Evolutionary conservation across 2,329 filamentous ascomycete species (phyloP), one percentile per base, ranked within the genome.

Genomic region (Fusarium sp.): DNA sequence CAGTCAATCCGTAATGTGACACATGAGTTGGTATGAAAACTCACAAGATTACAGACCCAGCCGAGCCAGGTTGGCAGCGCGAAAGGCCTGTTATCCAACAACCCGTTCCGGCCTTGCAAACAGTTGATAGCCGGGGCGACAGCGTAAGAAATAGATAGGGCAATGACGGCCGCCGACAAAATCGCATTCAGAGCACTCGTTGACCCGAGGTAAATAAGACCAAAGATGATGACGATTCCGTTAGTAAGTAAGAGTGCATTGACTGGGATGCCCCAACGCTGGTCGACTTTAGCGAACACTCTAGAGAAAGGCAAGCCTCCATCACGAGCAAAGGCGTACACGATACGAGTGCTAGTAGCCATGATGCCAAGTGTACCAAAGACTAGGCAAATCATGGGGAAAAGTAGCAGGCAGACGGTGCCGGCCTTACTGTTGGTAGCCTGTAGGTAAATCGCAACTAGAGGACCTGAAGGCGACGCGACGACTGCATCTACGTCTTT

Each of bases 141-240:
- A 11, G 87, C 92, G 72, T 94, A 94, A 5, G 90, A 91, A 8
- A 94, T 81, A 11, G 90, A 88, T 0, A 94, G 84, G 1, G 91
- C 87, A 13, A 94, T 91, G 0, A 94, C 91, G 0, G 90, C 91
- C 0, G 91, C 87, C 0, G 90, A 88, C 2, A 91, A 85, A 71
- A 93, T 91, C 18, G 91, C 91, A 42, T 91, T 92, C 79, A 93
- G 92, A 0, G 91, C 91, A 64, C 63, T 72, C 1, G 80, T 83
- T 6, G 89, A 92, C 1, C 90, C 91, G 4, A 94, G 83, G 77
- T 92, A 91, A 65, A 93, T 90, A 61, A 87, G 84, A 0, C 91
- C 91, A 59, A 93, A 91, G 14, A 92, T 82, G 61, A 92, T 84
- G 3, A 92, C 88, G 46, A 91, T 83, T 6, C 79, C 80, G 0